Conservation (phyloP, 1,284 basidiomycete genomes). For the Malassezia brasiliensis region DNA sequence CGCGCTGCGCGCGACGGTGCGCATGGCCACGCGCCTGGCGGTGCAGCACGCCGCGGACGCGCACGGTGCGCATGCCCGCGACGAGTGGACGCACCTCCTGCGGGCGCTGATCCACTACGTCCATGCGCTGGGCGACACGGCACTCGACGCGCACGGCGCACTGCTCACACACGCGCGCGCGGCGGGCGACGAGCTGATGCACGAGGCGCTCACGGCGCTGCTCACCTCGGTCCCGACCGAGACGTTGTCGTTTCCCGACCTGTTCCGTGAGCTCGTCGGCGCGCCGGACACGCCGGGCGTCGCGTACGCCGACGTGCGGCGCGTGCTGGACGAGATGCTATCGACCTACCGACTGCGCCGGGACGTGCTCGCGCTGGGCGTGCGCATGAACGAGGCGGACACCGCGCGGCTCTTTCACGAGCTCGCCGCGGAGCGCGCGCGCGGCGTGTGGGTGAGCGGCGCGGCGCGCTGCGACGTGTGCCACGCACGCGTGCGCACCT, state of each 20-base stretch:
- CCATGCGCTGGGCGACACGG: slow-evolving; percentile 50
- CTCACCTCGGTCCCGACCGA: slow-evolving; percentile 71
- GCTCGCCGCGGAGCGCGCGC: slow-evolving; percentile 8
- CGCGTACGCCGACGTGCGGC: slow-evolving; percentile 75
- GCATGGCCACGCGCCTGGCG: slow-evolving; percentile 24
- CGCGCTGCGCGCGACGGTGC: slow-evolving; percentile 15
- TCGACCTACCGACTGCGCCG: slow-evolving; percentile 84
- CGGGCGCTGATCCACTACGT: slow-evolving; percentile 68
- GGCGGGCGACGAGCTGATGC: slow-evolving; percentile 52
- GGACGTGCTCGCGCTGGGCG: slow-evolving; percentile 60
- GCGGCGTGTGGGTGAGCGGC: neutral
- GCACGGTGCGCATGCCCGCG: slow-evolving; percentile 56
- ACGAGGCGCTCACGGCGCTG: slow-evolving; percentile 61
- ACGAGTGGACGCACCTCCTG: slow-evolving; percentile 79
- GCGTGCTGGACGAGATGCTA: slow-evolving; percentile 83
- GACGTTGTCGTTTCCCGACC: slow-evolving; percentile 75
- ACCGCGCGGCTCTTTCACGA: slow-evolving; percentile 11
- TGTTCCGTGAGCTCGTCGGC: slow-evolving; percentile 75
- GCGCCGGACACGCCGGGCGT: slow-evolving; percentile 48
- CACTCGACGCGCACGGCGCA: neutral
- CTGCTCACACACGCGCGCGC: neutral
- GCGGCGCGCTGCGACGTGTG: neutral
- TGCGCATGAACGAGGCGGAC: slow-evolving; percentile 8
- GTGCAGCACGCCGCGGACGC: slow-evolving; percentile 19
- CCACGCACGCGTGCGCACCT: neutral